Percentiles rank a stretch among this genome's conserved stretches.
Evolutionary conservation across 306 rosid genomes (phyloP).

Genomic region (Gynostemma pentaphyllum): DNA sequence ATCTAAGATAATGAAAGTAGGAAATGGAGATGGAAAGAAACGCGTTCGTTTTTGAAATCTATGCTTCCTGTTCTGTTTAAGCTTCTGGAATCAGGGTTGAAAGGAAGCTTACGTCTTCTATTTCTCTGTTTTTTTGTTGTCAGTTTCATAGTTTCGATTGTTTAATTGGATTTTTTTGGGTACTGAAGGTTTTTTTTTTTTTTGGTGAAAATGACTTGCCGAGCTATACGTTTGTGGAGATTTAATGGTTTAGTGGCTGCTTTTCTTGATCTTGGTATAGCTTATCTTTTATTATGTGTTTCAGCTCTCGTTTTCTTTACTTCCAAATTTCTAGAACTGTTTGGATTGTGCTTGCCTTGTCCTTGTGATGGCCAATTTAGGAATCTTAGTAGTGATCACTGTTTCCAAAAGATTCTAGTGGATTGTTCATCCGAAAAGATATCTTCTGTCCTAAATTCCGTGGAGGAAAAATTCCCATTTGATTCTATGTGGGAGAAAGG

Average conservation of each 20-base stretch:
- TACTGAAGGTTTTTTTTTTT: background rate
- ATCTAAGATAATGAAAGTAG: background rate
- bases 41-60: background rate
- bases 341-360: slow-evolving; percentile 33
- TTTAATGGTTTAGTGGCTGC: slow-evolving; percentile 35
- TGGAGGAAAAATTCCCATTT: slow-evolving; percentile 24
- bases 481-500: slow-evolving; percentile 12
- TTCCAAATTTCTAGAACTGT: slow-evolving; percentile 27
- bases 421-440: slow-evolving; percentile 23
- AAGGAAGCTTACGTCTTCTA: background rate
- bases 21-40: background rate
- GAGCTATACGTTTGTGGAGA: slow-evolving; percentile 25
- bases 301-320: slow-evolving; percentile 25
- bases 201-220: slow-evolving; percentile 22
- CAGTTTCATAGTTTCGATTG: background rate
- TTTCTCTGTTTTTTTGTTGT: background rate
- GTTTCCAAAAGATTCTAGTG: slow-evolving; percentile 25
- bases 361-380: slow-evolving; percentile 34
- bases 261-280: slow-evolving; percentile 37
- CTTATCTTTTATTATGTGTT: slow-evolving; percentile 27
- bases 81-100: background rate
- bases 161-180: background rate
- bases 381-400: slow-evolving; percentile 16
- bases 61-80: background rate
- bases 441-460: slow-evolving; percentile 16